Conservation (phyloP, 1,284 basidiomycete species). For the Pyrrhoderma noxium region DNA sequence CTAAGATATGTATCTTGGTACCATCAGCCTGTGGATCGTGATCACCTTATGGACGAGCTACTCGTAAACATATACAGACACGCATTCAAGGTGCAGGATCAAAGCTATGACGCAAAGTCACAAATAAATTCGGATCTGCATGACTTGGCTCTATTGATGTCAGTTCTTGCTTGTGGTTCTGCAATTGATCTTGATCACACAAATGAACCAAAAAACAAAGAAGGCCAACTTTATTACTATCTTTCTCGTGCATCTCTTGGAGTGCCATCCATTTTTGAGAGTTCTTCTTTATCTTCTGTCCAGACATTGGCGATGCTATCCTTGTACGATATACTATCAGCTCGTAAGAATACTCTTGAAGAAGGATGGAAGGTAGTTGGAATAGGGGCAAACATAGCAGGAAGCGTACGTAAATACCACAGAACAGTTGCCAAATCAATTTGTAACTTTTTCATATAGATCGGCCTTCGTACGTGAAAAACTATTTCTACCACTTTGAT, state of each 20-base stretch:
- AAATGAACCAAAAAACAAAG: slow-evolving; percentile 5
- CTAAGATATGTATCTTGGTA: slow-evolving; percentile 18
- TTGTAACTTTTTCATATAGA: slow-evolving; percentile 16
- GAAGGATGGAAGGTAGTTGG: slow-evolving; percentile 1
- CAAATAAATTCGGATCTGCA: slow-evolving; percentile 2
- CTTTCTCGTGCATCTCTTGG: slow-evolving; percentile 13
- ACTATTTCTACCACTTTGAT: not conserved
- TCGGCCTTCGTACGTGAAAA: slow-evolving; percentile 18
- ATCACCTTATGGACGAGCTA: slow-evolving; percentile 18
- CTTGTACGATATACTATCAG: not conserved
- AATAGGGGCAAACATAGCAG: not conserved
- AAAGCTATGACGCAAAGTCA: not conserved
- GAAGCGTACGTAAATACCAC: slow-evolving; percentile 2
- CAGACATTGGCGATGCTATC: slow-evolving; percentile 1
- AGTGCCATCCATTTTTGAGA: slow-evolving; percentile 16
- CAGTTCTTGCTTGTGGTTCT: slow-evolving; percentile 18
- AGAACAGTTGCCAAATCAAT: not conserved
- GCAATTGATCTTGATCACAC: slow-evolving; percentile 17
- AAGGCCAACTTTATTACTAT: not conserved
- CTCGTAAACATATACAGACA: slow-evolving; percentile 13
- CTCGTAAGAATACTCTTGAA: slow-evolving; percentile 1
- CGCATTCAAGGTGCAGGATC: not conserved
- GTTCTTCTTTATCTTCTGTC: slow-evolving; percentile 18
- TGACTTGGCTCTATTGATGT: slow-evolving; percentile 18
- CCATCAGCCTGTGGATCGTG: slow-evolving; percentile 12